Conservation (phyloP, 257 asterid species). For the Haberlea rhodopensis region DNA sequence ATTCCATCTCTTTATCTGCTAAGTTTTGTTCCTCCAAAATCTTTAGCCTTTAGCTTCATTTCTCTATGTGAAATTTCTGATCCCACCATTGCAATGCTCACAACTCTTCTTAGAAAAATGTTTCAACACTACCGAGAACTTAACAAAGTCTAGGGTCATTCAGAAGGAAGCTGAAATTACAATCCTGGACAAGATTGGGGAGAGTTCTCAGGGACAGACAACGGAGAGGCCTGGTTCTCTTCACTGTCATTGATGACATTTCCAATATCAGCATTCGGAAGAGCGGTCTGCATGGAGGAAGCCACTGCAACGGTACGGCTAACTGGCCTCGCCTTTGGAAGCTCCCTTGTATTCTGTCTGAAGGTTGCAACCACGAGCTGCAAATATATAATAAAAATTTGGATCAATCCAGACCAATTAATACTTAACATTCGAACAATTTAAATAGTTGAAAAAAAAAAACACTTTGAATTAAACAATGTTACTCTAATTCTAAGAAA, state of each 20-base stretch:
- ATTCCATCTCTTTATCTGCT: no score
- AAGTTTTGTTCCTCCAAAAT: no score
- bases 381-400: not conserved
- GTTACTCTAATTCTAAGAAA: no score
- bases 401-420: not conserved
- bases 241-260: not conserved
- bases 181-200: not conserved
- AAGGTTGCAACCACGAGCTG: not conserved
- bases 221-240: not conserved
- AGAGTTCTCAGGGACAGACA: not conserved
- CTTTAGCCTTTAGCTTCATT: no score
- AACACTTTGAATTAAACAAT: no score
- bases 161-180: not conserved
- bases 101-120: no score
- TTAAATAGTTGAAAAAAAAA: no score
- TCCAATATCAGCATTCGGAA: not conserved
- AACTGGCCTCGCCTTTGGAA: not conserved
- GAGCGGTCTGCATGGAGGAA: not conserved
- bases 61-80: no score
- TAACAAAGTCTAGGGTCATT: no score
- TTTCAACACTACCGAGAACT: no score
- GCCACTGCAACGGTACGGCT: not conserved
- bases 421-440: no score
- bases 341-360: not conserved
- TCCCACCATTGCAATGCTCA: no score